Base-by-base conservation (phyloP, 2,329 filamentous ascomycete genomes). In the Sarocladium brachiariae region DNA sequence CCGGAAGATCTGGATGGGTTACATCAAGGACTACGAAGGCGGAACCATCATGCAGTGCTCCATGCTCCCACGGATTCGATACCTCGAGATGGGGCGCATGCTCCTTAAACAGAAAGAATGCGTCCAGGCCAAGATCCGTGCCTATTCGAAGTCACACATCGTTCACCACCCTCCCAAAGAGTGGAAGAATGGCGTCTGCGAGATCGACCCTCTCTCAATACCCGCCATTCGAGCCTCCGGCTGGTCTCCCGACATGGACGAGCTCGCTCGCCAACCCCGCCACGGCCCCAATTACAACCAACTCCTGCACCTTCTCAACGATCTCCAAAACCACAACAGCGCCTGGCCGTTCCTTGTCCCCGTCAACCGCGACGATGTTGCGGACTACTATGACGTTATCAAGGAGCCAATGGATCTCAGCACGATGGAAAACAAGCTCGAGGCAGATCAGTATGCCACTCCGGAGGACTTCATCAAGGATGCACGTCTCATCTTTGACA, bases 21-120 rank as follows among this genome's bases (percentile, higher is more conserved):
- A 97, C 62, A 99, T 99, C 73, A 99, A 99, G 65, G 93, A 99
- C 65, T 99, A 99, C 66, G 93, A 99, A 69, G 93, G 93, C 52
- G 93, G 93, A 52, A 99, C 93, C 0, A 95, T 99, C 54, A 99
- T 99, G 93, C 93, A 99, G 71, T 99, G 93, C 63, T 89, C 87
- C 49, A 97, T 99, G 93, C 78, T 99, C 18, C 92, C 92, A 7
- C 87, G 87, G 55, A 89, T 97, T 50, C 87, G 93, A 47, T 99
- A 99, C 68, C 83, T 99, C 5, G 92, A 99, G 67, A 82, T 84
- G 62, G 87, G 89, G 2, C 86, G 91, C 55, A 95, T 99, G 89
- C 77, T 99, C 2, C 79, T 96, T 45, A 97, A 99, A 72, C 93
- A 99, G 66, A 97, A 96, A 66, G 93, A 96, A 66, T 87, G 86